phyloP scores from a whole-genome alignment of 352 stramenopile genomes.

The Elongisporangium prolatum region DNA sequence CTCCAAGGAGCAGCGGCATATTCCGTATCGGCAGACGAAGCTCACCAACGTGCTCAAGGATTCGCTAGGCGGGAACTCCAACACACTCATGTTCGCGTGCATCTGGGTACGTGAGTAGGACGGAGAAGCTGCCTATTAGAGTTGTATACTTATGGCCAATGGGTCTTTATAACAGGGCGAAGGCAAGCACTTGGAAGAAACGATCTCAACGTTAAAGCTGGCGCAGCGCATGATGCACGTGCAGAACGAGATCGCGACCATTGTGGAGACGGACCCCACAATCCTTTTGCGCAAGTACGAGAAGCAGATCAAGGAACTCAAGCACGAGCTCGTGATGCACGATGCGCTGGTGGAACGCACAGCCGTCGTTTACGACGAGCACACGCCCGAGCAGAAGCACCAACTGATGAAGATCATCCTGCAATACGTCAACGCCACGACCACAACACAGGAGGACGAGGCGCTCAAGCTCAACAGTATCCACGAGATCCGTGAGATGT shows the following conservation, averaged over 20 bases:
- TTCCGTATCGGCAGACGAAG: slow-evolving; percentile 94
- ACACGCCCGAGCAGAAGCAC: slow-evolving; percentile 89
- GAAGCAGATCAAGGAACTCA: slow-evolving; percentile 89
- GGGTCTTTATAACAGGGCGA: slow-evolving; percentile 52
- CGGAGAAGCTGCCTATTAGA: background rate
- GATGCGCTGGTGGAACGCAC: slow-evolving; percentile 89
- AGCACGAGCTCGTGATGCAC: slow-evolving; percentile 93
- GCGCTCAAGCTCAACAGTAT: slow-evolving; percentile 77
- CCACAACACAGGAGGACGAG: slow-evolving; percentile 66
- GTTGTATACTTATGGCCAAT: too few species aligned
- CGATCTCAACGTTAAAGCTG: slow-evolving; percentile 91
- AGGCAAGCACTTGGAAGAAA: slow-evolving; percentile 90
- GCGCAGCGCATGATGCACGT: slow-evolving; percentile 93
- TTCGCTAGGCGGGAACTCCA: slow-evolving; percentile 93
- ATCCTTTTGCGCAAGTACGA: slow-evolving; percentile 89
- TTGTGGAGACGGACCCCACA: slow-evolving; percentile 84
- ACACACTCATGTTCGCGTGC: slow-evolving; percentile 94
- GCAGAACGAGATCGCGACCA: slow-evolving; percentile 83
- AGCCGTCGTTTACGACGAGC: slow-evolving; percentile 83
- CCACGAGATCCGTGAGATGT: slow-evolving; percentile 90
- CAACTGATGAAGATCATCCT: slow-evolving; percentile 64
- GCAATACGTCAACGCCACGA: slow-evolving; percentile 71
- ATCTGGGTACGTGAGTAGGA: slow-evolving; percentile 57
- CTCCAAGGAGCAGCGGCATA: slow-evolving; percentile 63
- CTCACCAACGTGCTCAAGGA: slow-evolving; percentile 93